Evolutionary conservation across 2,329 filamentous ascomycete genomes (phyloP).

Genomic region (Phaeosphaeria sp.): DNA sequence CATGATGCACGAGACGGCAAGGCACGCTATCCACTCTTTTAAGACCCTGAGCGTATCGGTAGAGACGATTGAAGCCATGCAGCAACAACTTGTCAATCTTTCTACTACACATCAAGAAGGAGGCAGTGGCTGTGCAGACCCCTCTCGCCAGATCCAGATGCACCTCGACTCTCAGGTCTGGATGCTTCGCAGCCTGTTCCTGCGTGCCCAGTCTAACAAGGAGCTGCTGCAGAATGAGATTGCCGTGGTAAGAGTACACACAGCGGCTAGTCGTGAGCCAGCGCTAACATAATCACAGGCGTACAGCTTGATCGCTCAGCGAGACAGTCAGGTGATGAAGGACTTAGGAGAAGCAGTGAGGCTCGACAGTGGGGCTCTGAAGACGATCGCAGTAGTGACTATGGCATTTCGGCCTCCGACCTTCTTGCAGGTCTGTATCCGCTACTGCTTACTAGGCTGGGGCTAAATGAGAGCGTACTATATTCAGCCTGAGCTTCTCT

Average conservation of each 20-base stretch:
- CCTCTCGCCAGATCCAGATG: background rate
- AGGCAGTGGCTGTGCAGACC: background rate
- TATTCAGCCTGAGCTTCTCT: conserved; percentile 22
- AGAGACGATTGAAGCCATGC: conserved; percentile 12
- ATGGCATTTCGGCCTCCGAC: conserved; percentile 29
- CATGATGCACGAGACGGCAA: conserved; percentile 17
- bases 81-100: conserved; percentile 1
- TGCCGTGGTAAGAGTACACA: conserved; percentile 11
- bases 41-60: conserved; percentile 19
- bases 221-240: conserved; percentile 28
- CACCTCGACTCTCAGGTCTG: conserved; percentile 14
- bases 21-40: conserved; percentile 23
- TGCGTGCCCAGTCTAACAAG: conserved; percentile 21
- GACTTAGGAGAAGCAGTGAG: conserved; percentile 18
- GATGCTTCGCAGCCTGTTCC: conserved; percentile 14
- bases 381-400: conserved; percentile 23
- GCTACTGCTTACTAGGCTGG: background rate
- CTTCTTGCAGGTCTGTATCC: conserved; percentile 19
- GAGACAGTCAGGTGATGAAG: conserved; percentile 22
- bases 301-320: conserved; percentile 26
- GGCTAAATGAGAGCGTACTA: background rate
- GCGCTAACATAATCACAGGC: conserved; percentile 11
- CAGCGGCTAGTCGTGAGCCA: too few species aligned
- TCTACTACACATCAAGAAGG: background rate
- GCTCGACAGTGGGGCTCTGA: conserved; percentile 21